These are phyloP conservation scores for Avena insularis DNA, from an alignment of 176 grass and related monocot genomes.

Conservation along the genomic window DNA sequence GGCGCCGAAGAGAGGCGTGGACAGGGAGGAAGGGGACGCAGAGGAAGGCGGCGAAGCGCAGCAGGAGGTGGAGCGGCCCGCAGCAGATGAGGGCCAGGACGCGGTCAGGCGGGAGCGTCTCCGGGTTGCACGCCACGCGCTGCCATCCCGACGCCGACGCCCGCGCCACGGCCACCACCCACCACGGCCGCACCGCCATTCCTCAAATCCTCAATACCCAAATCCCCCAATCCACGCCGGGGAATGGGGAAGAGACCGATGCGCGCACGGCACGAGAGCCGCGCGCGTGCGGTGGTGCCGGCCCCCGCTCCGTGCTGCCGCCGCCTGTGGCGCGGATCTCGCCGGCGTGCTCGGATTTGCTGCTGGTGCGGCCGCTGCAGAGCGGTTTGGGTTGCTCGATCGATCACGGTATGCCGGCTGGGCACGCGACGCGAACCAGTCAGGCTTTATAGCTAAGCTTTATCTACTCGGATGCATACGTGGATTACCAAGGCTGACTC, in stretches of 20 bases:
- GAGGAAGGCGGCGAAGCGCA: conserved; percentile 77
- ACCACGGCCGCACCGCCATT: conserved; percentile 66
- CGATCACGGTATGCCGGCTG: not conserved
- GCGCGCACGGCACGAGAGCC: conserved; percentile 1
- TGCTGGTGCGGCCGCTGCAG: not conserved
- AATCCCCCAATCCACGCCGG: not conserved
- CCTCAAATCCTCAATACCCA: not conserved
- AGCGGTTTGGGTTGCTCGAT: conserved; percentile 24
- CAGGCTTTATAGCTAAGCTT: not conserved
- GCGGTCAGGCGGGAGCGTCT: conserved; percentile 73
- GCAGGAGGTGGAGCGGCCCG: conserved; percentile 74
- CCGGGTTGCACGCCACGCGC: conserved; percentile 92
- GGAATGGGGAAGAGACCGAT: not conserved
- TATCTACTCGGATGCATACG: conserved; percentile 36
- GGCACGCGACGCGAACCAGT: not conserved
- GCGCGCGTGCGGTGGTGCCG: not conserved
- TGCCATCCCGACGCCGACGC: conserved; percentile 79
- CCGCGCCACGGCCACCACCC: conserved; percentile 82
- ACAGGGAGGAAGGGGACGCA: conserved; percentile 63
- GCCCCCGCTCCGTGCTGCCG: not conserved
- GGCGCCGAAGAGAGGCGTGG: not conserved
- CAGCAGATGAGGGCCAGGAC: conserved; percentile 78
- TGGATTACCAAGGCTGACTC: not conserved
- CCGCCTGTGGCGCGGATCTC: conserved; percentile 17
- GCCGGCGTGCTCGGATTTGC: conserved; percentile 31